Evolutionary conservation across 2,329 filamentous ascomycete species (phyloP), one percentile per base, ranked within the genome.

Genomic region (Aspergillus pseudoterreus): DNA sequence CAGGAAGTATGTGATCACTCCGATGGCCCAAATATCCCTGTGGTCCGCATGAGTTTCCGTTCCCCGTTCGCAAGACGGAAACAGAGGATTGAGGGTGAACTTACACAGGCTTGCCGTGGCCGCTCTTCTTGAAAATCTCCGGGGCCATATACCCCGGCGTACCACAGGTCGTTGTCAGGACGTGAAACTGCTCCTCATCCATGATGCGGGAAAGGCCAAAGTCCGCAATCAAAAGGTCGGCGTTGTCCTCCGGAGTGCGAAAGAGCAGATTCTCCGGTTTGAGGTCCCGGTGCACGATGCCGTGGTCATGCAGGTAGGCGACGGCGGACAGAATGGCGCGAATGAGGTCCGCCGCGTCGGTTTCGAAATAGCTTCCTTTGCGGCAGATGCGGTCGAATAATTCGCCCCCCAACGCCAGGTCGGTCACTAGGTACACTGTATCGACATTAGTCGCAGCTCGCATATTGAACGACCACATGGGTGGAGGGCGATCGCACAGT

Each of bases 61-160:
- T 21, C 33, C 11, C 4, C 27, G 11, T 9, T 24, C 11, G 22
- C 15, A 14, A 45, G 9, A 33, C 46, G 15, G 19, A 15, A 9
- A 9, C 10, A n/a, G 47, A 19, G 6, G 42, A 15, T 17, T 9
- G 9, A 4, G 19, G 38, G 30, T 11, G n/a, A 32, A 61, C 76
- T 59, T 78, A 85, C 82, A 99, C 94, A 61, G 94, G 92, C 74
- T 97, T 99, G 57, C 94, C 94, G 70, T 99, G 94, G 22, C 94
- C 94, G 6, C 88, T 92, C 79, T 99, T 99, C 73, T 96, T 96
- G 77, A 99, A 99, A 65, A 99, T 99, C 71, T 99, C 94, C 19
- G 94, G 94, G 2, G 94, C 94, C 94, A 99, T 99, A 74, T 99
- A 99, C 45, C 94, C 94, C 3, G 94, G 94, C 1, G 94, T 99